phyloP scores from a whole-genome alignment of 495 filamentous ascomycete species.

The Xylaria castorea region DNA sequence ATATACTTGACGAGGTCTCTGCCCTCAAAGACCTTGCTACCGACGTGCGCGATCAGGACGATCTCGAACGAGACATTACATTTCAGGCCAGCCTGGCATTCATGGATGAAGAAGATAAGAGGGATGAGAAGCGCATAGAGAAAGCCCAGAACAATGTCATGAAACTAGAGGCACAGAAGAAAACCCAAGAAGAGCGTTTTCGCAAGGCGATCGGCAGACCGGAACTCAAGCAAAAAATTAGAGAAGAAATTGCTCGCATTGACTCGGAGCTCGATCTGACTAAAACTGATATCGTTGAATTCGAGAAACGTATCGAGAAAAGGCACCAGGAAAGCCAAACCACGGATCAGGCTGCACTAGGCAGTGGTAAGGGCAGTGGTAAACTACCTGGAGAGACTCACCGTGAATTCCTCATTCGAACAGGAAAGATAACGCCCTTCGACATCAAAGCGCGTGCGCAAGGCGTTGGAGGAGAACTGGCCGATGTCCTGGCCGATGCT shows the following conservation, averaged over 20 bases:
- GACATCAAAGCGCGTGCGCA: slow-evolving; percentile 68
- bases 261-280: slow-evolving; percentile 65
- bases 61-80: slow-evolving; percentile 78
- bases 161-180: slow-evolving; percentile 52
- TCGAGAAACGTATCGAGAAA: slow-evolving; percentile 77
- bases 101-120: slow-evolving; percentile 82
- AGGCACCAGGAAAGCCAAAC: slow-evolving; percentile 61
- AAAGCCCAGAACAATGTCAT: slow-evolving; percentile 70
- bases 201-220: slow-evolving; percentile 47
- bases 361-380: slow-evolving; percentile 47
- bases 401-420: slow-evolving; percentile 89
- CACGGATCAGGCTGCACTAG: slow-evolving; percentile 49
- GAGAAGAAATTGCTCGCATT: slow-evolving; percentile 68
- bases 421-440: slow-evolving; percentile 97
- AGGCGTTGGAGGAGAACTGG: slow-evolving; percentile 66
- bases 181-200: slow-evolving; percentile 52
- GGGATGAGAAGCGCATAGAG: slow-evolving; percentile 84
- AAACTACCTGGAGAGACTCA: slow-evolving; percentile 79
- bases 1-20: slow-evolving; percentile 59
- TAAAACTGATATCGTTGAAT: slow-evolving; percentile 75
- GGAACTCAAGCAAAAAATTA: slow-evolving; percentile 51
- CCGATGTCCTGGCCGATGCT: slow-evolving; percentile 76
- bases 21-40: slow-evolving; percentile 72
- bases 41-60: slow-evolving; percentile 82
- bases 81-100: slow-evolving; percentile 77